phyloP scores from a whole-genome alignment of 768 basidiomycete genomes.

The Holtermanniella nyarrowii region DNA sequence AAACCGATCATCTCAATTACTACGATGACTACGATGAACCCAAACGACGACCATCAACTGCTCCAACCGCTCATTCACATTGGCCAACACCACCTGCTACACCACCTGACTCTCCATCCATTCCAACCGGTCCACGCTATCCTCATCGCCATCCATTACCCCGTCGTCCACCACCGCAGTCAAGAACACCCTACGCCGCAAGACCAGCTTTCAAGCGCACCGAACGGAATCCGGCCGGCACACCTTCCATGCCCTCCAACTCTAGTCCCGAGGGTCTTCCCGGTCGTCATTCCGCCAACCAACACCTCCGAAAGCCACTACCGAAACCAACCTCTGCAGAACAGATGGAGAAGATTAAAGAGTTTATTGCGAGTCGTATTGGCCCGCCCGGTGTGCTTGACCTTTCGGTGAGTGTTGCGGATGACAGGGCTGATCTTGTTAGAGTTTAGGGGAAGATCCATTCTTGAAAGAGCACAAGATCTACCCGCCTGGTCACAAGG shows the following conservation, averaged over 20 bases:
- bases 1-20: constrained; percentile 2
- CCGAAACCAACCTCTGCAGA: too few species aligned
- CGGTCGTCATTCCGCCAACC: constrained; percentile 6
- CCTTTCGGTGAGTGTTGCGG: constrained; percentile 20
- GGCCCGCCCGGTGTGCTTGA: constrained; percentile 20
- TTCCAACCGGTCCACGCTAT: constrained; percentile 8
- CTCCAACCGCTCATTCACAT: neutral
- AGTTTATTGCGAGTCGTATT: constrained; percentile 19
- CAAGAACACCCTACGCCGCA: neutral
- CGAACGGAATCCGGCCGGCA: constrained; percentile 6
- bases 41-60: neutral
- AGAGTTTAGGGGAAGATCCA: constrained; percentile 60
- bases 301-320: constrained; percentile 3
- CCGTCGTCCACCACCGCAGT: neutral
- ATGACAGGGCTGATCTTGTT: neutral
- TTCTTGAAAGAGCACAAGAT: constrained; percentile 62
- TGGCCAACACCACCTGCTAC: neutral
- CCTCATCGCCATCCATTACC: neutral
- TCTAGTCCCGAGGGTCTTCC: neutral
- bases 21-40: constrained; percentile 2
- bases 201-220: constrained; percentile 3
- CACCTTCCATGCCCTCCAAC: constrained; percentile 4
- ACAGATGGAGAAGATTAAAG: constrained; percentile 26
- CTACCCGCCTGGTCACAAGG: constrained; percentile 57
- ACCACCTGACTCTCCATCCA: neutral